phyloP scores from a whole-genome alignment of 129 eudicot genomes.

The Arctium minus region DNA sequence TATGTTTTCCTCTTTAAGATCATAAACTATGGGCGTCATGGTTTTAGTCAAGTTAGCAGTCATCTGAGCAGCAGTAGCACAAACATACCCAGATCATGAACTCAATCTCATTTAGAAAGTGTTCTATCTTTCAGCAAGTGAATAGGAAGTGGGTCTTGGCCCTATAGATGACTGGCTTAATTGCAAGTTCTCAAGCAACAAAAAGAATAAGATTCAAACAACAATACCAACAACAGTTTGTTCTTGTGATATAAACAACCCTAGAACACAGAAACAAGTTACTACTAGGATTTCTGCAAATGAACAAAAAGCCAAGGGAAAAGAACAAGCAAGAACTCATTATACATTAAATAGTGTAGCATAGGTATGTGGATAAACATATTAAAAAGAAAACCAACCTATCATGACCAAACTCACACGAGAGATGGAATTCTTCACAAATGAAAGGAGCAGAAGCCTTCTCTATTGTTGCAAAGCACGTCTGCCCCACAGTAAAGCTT shows the following conservation, averaged over 20 bases:
- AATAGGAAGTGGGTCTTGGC: not conserved
- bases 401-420: conserved; percentile 83
- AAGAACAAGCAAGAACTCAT: not conserved
- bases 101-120: not conserved
- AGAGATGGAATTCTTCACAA: conserved; percentile 86
- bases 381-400: conserved; percentile 53
- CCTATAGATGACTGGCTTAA: not conserved
- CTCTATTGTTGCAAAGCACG: conserved; percentile 42
- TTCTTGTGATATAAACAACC: conserved; percentile 7
- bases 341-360: not conserved
- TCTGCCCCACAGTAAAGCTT: conserved; percentile 41
- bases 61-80: not conserved
- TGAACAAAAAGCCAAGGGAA: not conserved
- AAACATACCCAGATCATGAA: not conserved
- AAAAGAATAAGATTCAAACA: not conserved
- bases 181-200: not conserved
- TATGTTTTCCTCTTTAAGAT: not conserved
- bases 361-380: not conserved
- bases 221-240: not conserved
- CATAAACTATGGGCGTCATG: not conserved
- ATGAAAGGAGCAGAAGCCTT: conserved; percentile 63
- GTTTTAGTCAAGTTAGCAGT: too few species aligned
- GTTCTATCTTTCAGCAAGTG: not conserved
- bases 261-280: conserved; percentile 7
- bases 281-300: conserved; percentile 2